These are phyloP conservation scores for Biancaea sappan DNA, from an alignment of 306 rosid genomes.

Conservation along the genomic window DNA sequence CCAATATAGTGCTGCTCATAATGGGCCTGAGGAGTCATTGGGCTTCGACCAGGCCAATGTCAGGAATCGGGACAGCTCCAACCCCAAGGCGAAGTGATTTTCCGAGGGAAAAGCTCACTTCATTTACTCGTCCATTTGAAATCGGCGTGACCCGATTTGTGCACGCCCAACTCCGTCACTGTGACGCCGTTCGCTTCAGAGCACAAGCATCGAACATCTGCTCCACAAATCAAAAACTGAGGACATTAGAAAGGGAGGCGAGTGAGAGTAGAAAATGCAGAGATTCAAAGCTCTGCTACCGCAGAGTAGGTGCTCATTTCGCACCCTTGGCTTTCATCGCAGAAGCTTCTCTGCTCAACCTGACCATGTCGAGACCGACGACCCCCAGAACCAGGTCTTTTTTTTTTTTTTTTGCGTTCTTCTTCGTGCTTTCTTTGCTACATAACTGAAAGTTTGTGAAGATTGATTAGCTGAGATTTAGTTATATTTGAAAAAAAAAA, in stretches of 20 bases:
- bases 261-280: conserved; percentile 53
- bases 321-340: conserved; percentile 36
- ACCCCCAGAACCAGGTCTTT: conserved; percentile 6
- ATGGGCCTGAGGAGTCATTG: not conserved
- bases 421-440: not conserved
- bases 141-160: not conserved
- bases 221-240: conserved; percentile 30
- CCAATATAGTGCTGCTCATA: not conserved
- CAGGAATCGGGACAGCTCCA: not conserved
- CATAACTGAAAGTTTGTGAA: not conserved
- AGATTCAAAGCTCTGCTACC: conserved; percentile 58
- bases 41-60: not conserved
- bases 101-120: not conserved
- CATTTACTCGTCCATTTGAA: not conserved
- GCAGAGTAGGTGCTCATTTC: not conserved
- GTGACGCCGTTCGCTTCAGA: conserved; percentile 14
- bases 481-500: not conserved
- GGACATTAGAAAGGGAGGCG: not conserved
- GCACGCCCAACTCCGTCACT: not conserved
- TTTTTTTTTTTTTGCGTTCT: not conserved
- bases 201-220: conserved; percentile 43
- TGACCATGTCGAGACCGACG: conserved; percentile 37
- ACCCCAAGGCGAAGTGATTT: not conserved
- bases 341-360: conserved; percentile 70
- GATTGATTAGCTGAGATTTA: not conserved